Evolutionary conservation across 495 filamentous ascomycete species (phyloP).

Genomic region (Tuber borchii): DNA sequence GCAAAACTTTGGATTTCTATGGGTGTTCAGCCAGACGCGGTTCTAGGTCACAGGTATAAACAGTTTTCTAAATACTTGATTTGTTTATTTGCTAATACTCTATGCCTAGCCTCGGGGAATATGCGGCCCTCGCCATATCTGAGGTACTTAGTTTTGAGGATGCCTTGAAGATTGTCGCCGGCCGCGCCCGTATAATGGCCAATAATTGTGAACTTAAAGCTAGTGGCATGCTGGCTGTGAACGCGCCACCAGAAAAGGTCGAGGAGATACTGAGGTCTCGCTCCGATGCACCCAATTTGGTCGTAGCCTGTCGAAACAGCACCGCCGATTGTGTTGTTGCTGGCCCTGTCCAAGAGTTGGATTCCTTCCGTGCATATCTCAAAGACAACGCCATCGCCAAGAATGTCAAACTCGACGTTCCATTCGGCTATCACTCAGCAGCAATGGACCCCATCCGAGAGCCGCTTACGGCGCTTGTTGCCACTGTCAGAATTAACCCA

Average conservation of each 20-base stretch:
- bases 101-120: conserved; percentile 57
- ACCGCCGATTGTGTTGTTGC: conserved; percentile 57
- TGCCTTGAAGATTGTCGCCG: conserved; percentile 72
- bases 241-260: conserved; percentile 41
- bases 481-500: conserved; percentile 53
- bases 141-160: conserved; percentile 74
- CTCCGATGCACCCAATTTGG: conserved; percentile 34
- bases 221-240: conserved; percentile 62
- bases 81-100: conserved; percentile 17
- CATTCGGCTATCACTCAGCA: conserved; percentile 74
- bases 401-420: conserved; percentile 62
- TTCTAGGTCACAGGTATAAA: conserved; percentile 71
- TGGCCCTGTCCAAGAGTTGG: conserved; percentile 51
- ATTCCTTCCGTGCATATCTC: conserved; percentile 55
- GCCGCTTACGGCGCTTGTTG: conserved; percentile 56
- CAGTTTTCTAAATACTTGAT: conserved; percentile 9
- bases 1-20: conserved; percentile 72
- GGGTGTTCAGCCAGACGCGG: conserved; percentile 67
- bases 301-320: conserved; percentile 60
- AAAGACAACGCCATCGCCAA: conserved; percentile 52
- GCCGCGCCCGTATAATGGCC: conserved; percentile 67
- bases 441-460: conserved; percentile 73
- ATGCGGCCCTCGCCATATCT: conserved; percentile 74
- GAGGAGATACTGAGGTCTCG: conserved; percentile 39
- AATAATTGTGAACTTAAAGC: conserved; percentile 63